Conservation (phyloP, 371 early-diverging fungal genomes). For the Mucor lusitanicus region DNA sequence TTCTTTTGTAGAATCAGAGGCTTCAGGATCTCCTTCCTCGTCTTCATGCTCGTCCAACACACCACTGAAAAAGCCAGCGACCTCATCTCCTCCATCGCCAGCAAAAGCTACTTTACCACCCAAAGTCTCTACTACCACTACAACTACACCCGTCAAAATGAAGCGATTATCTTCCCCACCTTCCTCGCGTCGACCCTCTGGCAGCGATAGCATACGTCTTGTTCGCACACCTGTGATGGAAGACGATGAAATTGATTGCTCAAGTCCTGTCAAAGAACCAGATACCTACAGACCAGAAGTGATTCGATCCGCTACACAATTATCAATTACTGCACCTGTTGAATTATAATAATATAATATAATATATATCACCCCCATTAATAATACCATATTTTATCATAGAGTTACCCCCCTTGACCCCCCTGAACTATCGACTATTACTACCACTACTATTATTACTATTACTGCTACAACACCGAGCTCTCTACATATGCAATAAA, state of each 20-base stretch:
- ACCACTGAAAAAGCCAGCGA: conserved; percentile 10
- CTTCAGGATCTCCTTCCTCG: conserved; percentile 18
- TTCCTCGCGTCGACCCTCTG: conserved; percentile 26
- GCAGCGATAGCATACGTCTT: conserved; percentile 36
- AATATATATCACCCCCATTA: neutral
- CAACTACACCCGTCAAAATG: neutral
- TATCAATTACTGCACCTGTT: conserved; percentile 45
- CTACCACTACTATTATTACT: neutral
- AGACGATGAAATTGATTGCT: conserved; percentile 35
- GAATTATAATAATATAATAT: conserved; percentile 7
- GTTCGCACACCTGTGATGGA: conserved; percentile 30
- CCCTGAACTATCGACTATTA: neutral
- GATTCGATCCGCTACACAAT: conserved; percentile 45
- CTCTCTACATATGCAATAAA: neutral
- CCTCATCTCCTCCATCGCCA: neutral
- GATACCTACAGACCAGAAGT: conserved; percentile 47
- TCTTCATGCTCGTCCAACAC: conserved; percentile 28
- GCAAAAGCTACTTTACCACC: neutral
- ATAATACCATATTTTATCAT: conserved; percentile 1
- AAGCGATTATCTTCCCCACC: conserved; percentile 15
- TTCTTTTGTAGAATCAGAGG: neutral
- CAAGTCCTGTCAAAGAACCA: conserved; percentile 46
- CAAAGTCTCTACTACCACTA: neutral
- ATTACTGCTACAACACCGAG: neutral
- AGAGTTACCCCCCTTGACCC: neutral